Evolutionary conservation across 2,329 filamentous ascomycete genomes (phyloP), one percentile per base, ranked within the genome.

Genomic region (Arthrobotrys conoides): DNA sequence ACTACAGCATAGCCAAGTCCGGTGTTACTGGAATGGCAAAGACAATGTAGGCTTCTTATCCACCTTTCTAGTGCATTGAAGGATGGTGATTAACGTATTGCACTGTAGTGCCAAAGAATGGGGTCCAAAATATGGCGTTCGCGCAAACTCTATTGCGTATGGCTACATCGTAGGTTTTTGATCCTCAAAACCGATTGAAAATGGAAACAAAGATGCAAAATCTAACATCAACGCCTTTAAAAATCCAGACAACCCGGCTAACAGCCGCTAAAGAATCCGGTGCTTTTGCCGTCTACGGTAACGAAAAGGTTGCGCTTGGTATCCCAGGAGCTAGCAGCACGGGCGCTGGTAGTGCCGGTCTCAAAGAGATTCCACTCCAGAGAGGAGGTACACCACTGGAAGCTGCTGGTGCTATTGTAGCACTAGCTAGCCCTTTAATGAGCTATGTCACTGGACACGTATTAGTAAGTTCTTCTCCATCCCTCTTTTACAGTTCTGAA

Each of bases 381-480:
- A 88, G 94, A 82, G 89, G 93, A 0, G 94, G 93, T 0, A 91
- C 89, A 22, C 90, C 94, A 0, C 91, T 90, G 2, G 94, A 97
- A 86, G 94, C 93, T 10, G 94, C 93, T 27, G 89, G 89, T 76
- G 89, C 90, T 44, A 89, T 97, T 65, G 83, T 97, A 83, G 93
- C 91, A 5, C 90, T 96, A 30, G 92, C 91, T 1, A 95, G 92
- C 83, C 93, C 94, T 30, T 84, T 94, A 83, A 93, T 96, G 82
- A 90, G 90, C 48, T 97, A 97, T 86, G 93, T 97, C 3, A 91
- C 89, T 80, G 93, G 94, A 0, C 93, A 97, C 88, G 95, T 93
- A 0, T 92, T 97, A 81, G 92, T 77, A 46, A 71, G 73, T 77
- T 41, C 27, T 2, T 38, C 2, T 16, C 5, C 55, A 10, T 10